phyloP scores from a whole-genome alignment of 73 alveolate species.

The Paramecium tetraurelia region DNA sequence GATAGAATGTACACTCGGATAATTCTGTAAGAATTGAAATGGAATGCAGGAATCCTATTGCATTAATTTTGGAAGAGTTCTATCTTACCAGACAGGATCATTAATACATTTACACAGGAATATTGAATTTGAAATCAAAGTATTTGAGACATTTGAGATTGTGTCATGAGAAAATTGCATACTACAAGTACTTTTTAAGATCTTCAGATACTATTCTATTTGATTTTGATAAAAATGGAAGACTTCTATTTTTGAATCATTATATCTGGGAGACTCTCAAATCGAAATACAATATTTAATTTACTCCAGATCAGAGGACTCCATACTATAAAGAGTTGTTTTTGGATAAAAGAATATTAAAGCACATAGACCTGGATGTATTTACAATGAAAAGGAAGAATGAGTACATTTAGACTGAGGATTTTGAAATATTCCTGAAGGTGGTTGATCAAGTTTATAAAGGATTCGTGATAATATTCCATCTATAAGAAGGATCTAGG shows the following conservation, averaged over 20 bases:
- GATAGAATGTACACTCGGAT: neutral
- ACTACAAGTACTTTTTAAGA: constrained; percentile 29
- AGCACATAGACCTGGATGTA: neutral
- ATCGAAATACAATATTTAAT: neutral
- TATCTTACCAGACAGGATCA: neutral
- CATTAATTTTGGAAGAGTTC: neutral
- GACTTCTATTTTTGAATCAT: neutral
- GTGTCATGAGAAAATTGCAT: constrained; percentile 44
- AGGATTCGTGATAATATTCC: constrained; percentile 33
- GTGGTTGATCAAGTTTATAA: constrained; percentile 7
- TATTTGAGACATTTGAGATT: neutral
- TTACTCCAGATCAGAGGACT: neutral
- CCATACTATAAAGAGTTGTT: neutral
- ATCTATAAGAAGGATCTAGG: neutral
- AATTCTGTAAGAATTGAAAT: neutral
- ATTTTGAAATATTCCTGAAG: constrained; percentile 21
- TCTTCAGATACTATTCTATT: constrained; percentile 16
- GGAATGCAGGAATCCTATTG: neutral
- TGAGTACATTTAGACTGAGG: neutral
- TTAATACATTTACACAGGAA: neutral
- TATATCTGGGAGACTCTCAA: neutral
- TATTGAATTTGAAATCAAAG: neutral
- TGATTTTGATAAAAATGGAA: constrained; percentile 30
- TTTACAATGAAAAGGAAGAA: neutral
- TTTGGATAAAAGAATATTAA: neutral